These are phyloP conservation scores for Spinacia oleracea DNA, from an alignment of 179 eudicot genomes.

Conservation along the genomic window DNA sequence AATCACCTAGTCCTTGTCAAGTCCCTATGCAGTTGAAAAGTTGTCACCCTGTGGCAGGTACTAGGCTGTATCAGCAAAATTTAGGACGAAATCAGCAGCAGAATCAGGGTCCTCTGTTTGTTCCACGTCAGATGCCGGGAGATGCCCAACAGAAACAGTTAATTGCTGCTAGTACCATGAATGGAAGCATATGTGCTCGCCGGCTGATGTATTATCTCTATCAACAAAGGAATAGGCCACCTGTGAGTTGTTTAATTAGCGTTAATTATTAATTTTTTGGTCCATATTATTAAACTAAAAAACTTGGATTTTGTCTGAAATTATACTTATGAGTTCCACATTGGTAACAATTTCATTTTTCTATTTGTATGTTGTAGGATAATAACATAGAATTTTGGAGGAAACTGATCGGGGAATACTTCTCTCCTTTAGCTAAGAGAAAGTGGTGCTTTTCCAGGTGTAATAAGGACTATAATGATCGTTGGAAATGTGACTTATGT, in stretches of 20 bases:
- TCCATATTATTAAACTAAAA: neutral
- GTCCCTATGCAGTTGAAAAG: slow-evolving; percentile 17
- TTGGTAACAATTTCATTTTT: neutral
- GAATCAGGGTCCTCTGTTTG: slow-evolving; percentile 13
- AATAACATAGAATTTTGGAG: slow-evolving; percentile 45
- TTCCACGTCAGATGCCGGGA: slow-evolving; percentile 17
- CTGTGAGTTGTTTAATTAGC: slow-evolving; percentile 37
- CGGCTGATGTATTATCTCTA: slow-evolving; percentile 35
- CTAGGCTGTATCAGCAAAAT: slow-evolving; percentile 26
- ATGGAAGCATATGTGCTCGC: slow-evolving; percentile 29
- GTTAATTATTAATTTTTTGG: neutral
- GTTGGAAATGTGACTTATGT: slow-evolving; percentile 53
- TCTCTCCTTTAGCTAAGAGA: slow-evolving; percentile 35
- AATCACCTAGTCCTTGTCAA: neutral
- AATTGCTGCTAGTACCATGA: slow-evolving; percentile 6
- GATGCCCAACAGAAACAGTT: slow-evolving; percentile 23
- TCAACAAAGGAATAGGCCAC: slow-evolving; percentile 42
- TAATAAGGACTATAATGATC: slow-evolving; percentile 25
- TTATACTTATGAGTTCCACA: neutral
- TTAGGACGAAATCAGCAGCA: slow-evolving; percentile 24
- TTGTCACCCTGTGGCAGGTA: slow-evolving; percentile 20
- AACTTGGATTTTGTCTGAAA: neutral
- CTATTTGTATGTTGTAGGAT: slow-evolving; percentile 31
- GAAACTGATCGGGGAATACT: slow-evolving; percentile 38
- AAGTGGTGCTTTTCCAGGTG: slow-evolving; percentile 45